Conservation (phyloP, 163 green algal species). For the Chlorella variabilis region DNA sequence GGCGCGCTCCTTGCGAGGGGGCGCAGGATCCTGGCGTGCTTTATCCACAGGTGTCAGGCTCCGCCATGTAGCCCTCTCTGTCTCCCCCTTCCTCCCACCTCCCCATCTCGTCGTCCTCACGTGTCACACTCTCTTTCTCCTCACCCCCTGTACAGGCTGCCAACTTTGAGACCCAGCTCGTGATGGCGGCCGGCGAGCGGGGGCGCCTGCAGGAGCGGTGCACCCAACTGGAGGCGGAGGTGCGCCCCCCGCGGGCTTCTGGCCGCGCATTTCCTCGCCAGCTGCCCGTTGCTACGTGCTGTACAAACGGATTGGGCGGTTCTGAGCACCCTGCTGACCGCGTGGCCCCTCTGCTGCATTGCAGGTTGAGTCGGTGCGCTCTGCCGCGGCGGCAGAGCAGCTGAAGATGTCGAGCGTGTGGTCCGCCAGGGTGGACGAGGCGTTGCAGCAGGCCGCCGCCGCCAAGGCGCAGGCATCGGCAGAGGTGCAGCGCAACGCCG, state of each 20-base stretch:
- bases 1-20: too few relatives aligned
- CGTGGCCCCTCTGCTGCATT: background rate
- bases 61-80: too few relatives aligned
- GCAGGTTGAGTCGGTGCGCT: background rate
- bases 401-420: background rate
- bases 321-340: too few relatives aligned
- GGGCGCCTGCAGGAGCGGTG: conserved; percentile 7
- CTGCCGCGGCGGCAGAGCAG: background rate
- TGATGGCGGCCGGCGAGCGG: background rate
- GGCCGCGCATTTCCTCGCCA: background rate
- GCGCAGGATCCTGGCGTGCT: too few relatives aligned
- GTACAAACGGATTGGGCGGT: too few relatives aligned
- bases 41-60: too few relatives aligned
- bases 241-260: background rate
- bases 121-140: too few relatives aligned
- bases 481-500: background rate
- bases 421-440: background rate
- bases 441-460: background rate
- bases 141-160: conserved; percentile 10
- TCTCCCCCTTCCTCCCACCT: too few relatives aligned
- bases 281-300: too few relatives aligned
- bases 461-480: conserved; percentile 3
- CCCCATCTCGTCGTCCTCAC: too few relatives aligned
- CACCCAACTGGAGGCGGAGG: conserved; percentile 2
- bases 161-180: background rate